Percentiles rank a stretch among this genome's conserved stretches.
Conservation (phyloP, 345 rosid genomes). For the Ceriops tagal region DNA sequence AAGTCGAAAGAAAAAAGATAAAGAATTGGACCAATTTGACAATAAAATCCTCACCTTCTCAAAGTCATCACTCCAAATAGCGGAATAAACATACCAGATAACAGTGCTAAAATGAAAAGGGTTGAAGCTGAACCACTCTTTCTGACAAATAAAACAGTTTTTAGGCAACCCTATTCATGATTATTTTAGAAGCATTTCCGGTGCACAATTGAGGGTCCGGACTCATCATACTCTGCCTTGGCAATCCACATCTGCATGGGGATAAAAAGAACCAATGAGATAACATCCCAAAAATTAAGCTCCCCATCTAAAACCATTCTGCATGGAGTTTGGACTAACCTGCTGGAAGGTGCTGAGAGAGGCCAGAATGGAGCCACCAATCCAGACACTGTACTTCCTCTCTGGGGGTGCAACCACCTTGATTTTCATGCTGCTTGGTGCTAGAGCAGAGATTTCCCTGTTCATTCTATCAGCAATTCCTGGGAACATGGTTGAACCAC, state of each 20-base stretch:
- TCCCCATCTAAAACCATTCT: neutral
- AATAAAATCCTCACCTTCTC: constrained; percentile 36
- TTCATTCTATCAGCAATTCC: constrained; percentile 91
- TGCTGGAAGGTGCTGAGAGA: constrained; percentile 98
- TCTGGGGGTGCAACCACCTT: constrained; percentile 92
- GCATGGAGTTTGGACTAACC: constrained; percentile 30
- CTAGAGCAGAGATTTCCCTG: constrained; percentile 87
- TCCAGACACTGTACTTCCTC: constrained; percentile 95
- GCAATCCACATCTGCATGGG: constrained; percentile 88
- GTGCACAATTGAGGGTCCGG: constrained; percentile 92
- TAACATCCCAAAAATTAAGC: neutral
- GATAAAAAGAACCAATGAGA: neutral
- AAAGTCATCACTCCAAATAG: constrained; percentile 39
- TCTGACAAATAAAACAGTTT: constrained; percentile 19
- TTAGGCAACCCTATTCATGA: constrained; percentile 16
- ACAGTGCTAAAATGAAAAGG: constrained; percentile 31
- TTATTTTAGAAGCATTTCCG: constrained; percentile 78
- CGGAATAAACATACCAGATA: constrained; percentile 32
- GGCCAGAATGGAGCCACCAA: constrained; percentile 87
- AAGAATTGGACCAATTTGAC: constrained; percentile 33
- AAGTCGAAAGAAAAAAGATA: constrained; percentile 2
- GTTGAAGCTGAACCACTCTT: constrained; percentile 27
- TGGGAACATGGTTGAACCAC: constrained; percentile 93
- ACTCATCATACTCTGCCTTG: constrained; percentile 89
- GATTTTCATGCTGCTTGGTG: constrained; percentile 96